Percentiles rank a stretch among this genome's conserved stretches.
These are phyloP conservation scores for Tuctoria greenei DNA, from an alignment of 176 grass and related monocot species.

Conservation along the genomic window DNA sequence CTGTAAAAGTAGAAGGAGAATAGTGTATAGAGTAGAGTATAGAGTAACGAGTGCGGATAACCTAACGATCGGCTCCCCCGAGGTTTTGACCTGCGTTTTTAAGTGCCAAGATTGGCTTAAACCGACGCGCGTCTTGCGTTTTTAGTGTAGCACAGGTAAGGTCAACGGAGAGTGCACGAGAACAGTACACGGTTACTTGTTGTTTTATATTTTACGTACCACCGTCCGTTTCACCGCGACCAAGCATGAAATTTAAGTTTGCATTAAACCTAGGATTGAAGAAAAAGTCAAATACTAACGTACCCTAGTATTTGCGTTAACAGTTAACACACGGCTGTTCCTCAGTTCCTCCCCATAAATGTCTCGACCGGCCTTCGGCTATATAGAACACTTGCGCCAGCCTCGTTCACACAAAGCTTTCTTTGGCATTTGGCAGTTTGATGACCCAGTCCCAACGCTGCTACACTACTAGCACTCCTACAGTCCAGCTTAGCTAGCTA, in stretches of 20 bases:
- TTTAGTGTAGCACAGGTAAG: background rate
- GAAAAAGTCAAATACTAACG: background rate
- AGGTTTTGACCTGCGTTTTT: conserved; percentile 30
- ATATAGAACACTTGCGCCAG: background rate
- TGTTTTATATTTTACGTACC: background rate
- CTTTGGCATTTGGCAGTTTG: background rate
- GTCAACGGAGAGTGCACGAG: conserved; percentile 13
- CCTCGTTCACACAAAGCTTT: background rate
- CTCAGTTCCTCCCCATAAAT: background rate
- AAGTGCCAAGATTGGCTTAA: background rate
- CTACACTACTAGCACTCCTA: background rate
- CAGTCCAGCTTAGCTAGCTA: background rate
- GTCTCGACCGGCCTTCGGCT: background rate
- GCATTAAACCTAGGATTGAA: background rate
- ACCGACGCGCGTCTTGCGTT: background rate
- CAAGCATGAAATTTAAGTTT: background rate
- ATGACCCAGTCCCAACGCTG: background rate
- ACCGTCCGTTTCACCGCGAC: conserved; percentile 6
- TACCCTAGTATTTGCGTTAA: background rate
- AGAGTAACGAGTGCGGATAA: too few relatives aligned
- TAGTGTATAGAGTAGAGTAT: too few relatives aligned
- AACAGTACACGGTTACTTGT: background rate
- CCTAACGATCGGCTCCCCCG: background rate
- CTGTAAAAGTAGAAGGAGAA: too few relatives aligned
- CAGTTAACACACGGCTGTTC: background rate